Base-by-base conservation (phyloP, 2,329 filamentous ascomycete genomes). In the Aspergillus ustus region DNA sequence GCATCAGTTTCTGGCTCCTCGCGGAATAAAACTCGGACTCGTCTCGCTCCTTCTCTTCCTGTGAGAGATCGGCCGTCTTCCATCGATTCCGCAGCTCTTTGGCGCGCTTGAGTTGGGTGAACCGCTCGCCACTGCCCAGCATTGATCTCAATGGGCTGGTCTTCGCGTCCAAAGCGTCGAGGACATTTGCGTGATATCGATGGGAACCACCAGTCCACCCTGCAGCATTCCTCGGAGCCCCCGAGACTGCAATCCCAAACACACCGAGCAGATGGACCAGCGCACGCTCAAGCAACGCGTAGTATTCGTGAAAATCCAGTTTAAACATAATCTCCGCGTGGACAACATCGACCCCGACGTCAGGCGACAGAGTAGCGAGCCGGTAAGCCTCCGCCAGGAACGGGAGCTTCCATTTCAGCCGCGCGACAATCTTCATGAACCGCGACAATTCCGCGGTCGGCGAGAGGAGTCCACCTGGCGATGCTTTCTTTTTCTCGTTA, bases 271-370 rank as follows among this genome's bases (percentile, higher is more conserved):
- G 78, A 51, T 89, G 84, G 1, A 91, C 87, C 7, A 92, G 80
- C 0, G 88, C 89, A 31, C 90, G 85, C 76, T 92, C 90, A 7
- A 92, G 83, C 40, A 91, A 82, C 55, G 87, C 86, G 77, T 92
- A 92, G 73, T 89, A 92, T 70, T 92, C 90, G 75, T 90, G 88
- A 65, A 92, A 92, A 70, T 92, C 90, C 7, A 92, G 82, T 73
- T 92, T 91, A 80, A 92, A 92, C 82, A 91, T 91, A 17, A 85
- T 82, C 73, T 89, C 86, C 0, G 84, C 84, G 15, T 75, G 66
- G 1, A 67, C 54, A 49, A 70, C 59, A n/a, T 70, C 70, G 2
- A 65, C 59, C 11, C 19, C 44, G 1, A 43, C 52, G 2, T 51
- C 70, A 25, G 73, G 72, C 20, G 71, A 68, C 0, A 75, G 68